These are phyloP conservation scores for Urochloa ruziziensis DNA, from an alignment of 176 grass and related monocot genomes.

Conservation along the genomic window DNA sequence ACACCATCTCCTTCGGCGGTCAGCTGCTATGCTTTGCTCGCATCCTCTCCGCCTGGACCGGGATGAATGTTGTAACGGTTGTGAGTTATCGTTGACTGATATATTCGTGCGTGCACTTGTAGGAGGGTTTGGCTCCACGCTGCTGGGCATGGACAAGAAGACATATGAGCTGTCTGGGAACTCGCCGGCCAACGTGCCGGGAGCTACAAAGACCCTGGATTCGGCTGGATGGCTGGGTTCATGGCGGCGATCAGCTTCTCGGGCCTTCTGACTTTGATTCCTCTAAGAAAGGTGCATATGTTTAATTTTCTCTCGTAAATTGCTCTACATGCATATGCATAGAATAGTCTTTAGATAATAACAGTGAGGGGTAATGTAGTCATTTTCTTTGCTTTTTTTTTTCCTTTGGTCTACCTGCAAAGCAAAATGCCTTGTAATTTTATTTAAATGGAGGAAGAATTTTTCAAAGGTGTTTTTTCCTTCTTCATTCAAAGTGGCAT, in stretches of 20 bases:
- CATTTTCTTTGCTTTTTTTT: too few relatives aligned
- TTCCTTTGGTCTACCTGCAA: too few relatives aligned
- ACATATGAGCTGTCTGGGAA: conserved; percentile 78
- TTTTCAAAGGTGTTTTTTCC: too few relatives aligned
- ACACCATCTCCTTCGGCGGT: neutral
- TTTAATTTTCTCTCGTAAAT: neutral
- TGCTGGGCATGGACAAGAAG: conserved; percentile 80
- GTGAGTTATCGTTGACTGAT: neutral
- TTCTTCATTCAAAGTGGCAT: too few relatives aligned
- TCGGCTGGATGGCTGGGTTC: conserved; percentile 87
- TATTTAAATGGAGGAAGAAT: too few relatives aligned
- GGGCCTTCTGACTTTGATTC: conserved; percentile 73
- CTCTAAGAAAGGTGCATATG: conserved; percentile 67
- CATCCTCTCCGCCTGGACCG: too few relatives aligned
- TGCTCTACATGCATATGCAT: too few relatives aligned
- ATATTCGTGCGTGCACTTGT: neutral
- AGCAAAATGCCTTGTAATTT: too few relatives aligned
- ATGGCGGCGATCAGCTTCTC: conserved; percentile 62
- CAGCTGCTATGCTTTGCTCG: too few relatives aligned
- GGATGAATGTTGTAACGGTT: too few relatives aligned
- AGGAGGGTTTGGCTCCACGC: conserved; percentile 91
- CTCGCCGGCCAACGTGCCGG: conserved; percentile 64
- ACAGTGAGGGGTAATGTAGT: too few relatives aligned
- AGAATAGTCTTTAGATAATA: too few relatives aligned
- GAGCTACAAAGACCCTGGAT: conserved; percentile 81